Evolutionary conservation across 2,329 filamentous ascomycete genomes (phyloP).

Genomic region (Anthostomella pinea): DNA sequence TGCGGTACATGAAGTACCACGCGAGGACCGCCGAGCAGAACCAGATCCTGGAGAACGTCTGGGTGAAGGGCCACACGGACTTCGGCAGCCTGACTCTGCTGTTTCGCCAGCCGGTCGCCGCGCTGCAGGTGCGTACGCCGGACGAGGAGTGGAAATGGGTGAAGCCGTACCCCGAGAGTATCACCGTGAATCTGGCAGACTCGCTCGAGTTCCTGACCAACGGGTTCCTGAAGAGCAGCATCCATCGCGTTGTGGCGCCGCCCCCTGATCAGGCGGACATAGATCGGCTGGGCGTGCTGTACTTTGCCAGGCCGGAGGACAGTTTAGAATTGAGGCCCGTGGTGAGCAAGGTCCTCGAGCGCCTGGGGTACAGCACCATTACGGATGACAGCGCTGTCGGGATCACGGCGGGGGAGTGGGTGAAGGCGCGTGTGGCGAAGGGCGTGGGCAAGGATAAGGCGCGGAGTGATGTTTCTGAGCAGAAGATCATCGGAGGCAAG

Average conservation of each 20-base stretch:
- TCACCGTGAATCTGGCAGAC: slow-evolving; percentile 52
- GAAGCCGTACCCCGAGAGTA: slow-evolving; percentile 44
- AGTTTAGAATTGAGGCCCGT: slow-evolving; percentile 31
- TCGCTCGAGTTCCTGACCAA: slow-evolving; percentile 46
- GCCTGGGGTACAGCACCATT: slow-evolving; percentile 30
- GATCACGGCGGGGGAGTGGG: slow-evolving; percentile 35
- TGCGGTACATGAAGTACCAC: slow-evolving; percentile 60
- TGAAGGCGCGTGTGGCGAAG: slow-evolving; percentile 32
- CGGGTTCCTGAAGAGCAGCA: slow-evolving; percentile 43
- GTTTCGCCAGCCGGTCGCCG: slow-evolving; percentile 56
- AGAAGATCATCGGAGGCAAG: slow-evolving; percentile 31
- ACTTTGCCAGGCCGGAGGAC: slow-evolving; percentile 38
- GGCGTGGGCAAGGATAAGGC: slow-evolving; percentile 20
- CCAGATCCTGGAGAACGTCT: slow-evolving; percentile 32
- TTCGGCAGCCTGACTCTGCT: slow-evolving; percentile 54
- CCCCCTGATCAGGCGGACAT: slow-evolving; percentile 42
- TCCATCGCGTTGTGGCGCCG: slow-evolving; percentile 42
- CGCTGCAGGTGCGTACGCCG: slow-evolving; percentile 48
- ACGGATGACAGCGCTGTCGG: slow-evolving; percentile 25
- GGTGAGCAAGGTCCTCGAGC: slow-evolving; percentile 30
- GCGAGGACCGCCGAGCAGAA: slow-evolving; percentile 45
- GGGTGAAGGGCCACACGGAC: slow-evolving; percentile 49
- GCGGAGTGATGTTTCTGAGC: slow-evolving; percentile 27
- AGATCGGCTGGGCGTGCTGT: slow-evolving; percentile 47
- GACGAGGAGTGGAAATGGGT: slow-evolving; percentile 50